Conservation (phyloP, 768 basidiomycete species). For the Lactarius quietus region DNA sequence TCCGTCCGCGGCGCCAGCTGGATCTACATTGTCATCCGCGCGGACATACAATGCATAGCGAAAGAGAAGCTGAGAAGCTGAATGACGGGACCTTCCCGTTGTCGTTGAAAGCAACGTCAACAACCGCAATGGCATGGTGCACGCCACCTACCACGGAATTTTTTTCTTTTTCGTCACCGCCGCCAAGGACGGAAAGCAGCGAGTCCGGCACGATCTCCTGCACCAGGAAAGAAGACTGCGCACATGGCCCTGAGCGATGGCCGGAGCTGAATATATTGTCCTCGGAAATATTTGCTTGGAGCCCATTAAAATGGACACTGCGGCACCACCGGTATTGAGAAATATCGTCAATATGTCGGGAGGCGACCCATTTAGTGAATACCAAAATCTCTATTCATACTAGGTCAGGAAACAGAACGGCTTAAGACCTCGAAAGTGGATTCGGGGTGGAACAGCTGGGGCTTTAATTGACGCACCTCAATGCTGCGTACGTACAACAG, state of each 20-base stretch:
- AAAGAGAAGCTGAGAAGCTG: constrained; percentile 49
- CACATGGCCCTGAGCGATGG: constrained; percentile 25
- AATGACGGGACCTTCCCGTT: constrained; percentile 42
- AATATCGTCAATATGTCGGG: constrained; percentile 25
- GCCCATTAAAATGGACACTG: constrained; percentile 27
- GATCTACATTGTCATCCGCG: background rate
- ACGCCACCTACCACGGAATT: constrained; percentile 30
- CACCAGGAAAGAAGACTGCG: constrained; percentile 26
- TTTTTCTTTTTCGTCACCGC: no score
- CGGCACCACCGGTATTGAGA: constrained; percentile 25
- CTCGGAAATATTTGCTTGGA: constrained; percentile 25
- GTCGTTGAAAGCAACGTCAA: constrained; percentile 44
- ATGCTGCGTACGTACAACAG: no score
- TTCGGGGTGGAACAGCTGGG: no score
- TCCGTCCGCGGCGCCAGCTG: constrained; percentile 30
- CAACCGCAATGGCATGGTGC: constrained; percentile 41
- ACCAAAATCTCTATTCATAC: constrained; percentile 28
- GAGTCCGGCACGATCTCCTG: no score
- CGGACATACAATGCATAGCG: constrained; percentile 38
- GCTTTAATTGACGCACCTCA: no score
- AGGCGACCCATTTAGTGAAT: constrained; percentile 27
- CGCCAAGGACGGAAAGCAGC: no score
- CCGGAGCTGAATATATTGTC: constrained; percentile 23
- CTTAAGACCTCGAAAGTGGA: no score
- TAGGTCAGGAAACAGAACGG: background rate